phyloP scores from a whole-genome alignment of 495 filamentous ascomycete genomes.

The Entonaema liquescens region DNA sequence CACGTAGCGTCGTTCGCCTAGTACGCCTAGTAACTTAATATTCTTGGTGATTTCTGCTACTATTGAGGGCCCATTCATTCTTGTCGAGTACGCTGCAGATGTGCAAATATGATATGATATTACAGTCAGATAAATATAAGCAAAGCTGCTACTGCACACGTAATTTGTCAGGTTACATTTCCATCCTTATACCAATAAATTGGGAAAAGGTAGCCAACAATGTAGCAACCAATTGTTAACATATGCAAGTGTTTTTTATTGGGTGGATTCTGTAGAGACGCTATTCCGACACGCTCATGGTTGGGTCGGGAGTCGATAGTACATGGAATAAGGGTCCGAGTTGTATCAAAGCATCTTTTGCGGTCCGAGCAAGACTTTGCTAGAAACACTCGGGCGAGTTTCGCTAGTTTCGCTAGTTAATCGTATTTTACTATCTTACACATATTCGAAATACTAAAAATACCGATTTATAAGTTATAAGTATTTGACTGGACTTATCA shows the following conservation, averaged over 20 bases:
- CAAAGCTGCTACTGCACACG: too few relatives aligned
- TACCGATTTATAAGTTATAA: too few relatives aligned
- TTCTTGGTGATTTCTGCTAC: neutral
- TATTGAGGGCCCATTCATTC: too few relatives aligned
- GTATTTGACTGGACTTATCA: too few relatives aligned
- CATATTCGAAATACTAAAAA: neutral
- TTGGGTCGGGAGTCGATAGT: neutral
- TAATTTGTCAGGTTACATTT: too few relatives aligned
- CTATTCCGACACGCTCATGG: neutral
- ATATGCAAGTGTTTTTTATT: too few relatives aligned
- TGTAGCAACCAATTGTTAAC: too few relatives aligned
- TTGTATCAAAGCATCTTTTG: neutral
- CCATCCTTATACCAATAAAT: too few relatives aligned
- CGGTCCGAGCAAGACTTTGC: neutral
- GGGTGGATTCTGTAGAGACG: neutral
- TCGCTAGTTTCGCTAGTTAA: neutral
- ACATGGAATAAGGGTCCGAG: neutral
- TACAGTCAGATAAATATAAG: too few relatives aligned
- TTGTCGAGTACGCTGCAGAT: too few relatives aligned
- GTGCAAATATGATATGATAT: too few relatives aligned
- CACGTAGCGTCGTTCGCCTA: neutral
- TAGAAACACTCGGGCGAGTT: neutral
- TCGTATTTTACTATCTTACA: neutral
- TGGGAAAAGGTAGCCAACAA: too few relatives aligned
- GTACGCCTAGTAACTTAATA: neutral